Conservation (phyloP, 306 rosid genomes). For the Cucumis melo region DNA sequence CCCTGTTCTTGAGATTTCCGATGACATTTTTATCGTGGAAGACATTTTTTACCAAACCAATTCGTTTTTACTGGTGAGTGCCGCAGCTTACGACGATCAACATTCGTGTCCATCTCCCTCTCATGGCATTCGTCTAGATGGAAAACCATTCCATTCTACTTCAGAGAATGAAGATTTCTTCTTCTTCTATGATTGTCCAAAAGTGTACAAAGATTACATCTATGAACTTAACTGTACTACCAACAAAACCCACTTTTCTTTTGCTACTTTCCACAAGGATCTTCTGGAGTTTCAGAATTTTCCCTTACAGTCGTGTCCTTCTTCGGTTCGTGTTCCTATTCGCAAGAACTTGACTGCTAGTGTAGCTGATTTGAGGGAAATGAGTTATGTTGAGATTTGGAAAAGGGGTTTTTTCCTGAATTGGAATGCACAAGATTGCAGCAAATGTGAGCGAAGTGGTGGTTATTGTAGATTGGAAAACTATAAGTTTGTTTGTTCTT, state of each 20-base stretch:
- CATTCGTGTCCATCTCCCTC: slow-evolving; percentile 29
- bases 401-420: slow-evolving; percentile 1
- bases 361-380: neutral
- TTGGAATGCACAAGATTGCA: neutral
- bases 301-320: slow-evolving; percentile 23
- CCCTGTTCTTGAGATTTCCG: slow-evolving; percentile 37
- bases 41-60: slow-evolving; percentile 34
- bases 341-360: neutral
- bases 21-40: slow-evolving; percentile 22
- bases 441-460: neutral
- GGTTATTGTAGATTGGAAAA: neutral
- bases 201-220: slow-evolving; percentile 10
- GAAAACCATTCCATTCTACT: slow-evolving; percentile 25
- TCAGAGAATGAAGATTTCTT: slow-evolving; percentile 21
- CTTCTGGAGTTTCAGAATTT: slow-evolving; percentile 16
- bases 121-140: slow-evolving; percentile 26
- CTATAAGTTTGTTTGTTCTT: neutral
- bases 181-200: slow-evolving; percentile 44
- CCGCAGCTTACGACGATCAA: slow-evolving; percentile 3
- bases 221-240: slow-evolving; percentile 27
- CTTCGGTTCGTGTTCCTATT: slow-evolving; percentile 26
- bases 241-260: slow-evolving; percentile 25
- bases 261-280: slow-evolving; percentile 40
- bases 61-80: slow-evolving; percentile 24
- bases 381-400: neutral